Conservation (phyloP, 2,329 filamentous ascomycete genomes). For the Didymella glomerata region DNA sequence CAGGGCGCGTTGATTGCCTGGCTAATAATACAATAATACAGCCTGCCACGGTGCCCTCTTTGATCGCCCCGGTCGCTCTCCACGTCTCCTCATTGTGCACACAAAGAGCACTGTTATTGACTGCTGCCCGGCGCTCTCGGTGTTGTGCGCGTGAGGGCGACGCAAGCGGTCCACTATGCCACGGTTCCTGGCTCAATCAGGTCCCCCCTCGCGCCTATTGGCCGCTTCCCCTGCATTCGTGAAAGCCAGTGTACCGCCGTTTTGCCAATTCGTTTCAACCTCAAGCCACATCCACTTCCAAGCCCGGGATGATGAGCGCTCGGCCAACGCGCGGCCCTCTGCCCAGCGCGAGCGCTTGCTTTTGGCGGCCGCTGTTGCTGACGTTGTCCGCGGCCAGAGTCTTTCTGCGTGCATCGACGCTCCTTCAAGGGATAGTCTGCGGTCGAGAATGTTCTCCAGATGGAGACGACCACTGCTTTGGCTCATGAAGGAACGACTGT, state of each 20-base stretch:
- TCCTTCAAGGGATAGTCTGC: slow-evolving; percentile 11
- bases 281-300: slow-evolving; percentile 18
- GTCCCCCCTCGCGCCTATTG: slow-evolving; percentile 4
- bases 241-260: slow-evolving; percentile 5
- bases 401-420: slow-evolving; percentile 7
- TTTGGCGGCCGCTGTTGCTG: slow-evolving; percentile 17
- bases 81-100: slow-evolving; percentile 1
- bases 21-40: slow-evolving; percentile 1
- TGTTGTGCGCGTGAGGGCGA: slow-evolving; percentile 11
- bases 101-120: slow-evolving; percentile 3
- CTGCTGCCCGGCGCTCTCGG: slow-evolving; percentile 8
- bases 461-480: slow-evolving; percentile 5
- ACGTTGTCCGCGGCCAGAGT: slow-evolving; percentile 18
- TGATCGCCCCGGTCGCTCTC: neutral
- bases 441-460: slow-evolving; percentile 20
- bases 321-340: slow-evolving; percentile 23
- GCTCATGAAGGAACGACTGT: slow-evolving; percentile 7
- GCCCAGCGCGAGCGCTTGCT: slow-evolving; percentile 18
- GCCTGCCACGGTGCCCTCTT: neutral
- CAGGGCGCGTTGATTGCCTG: slow-evolving; percentile 5
- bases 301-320: slow-evolving; percentile 12
- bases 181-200: slow-evolving; percentile 10
- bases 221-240: slow-evolving; percentile 7
- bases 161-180: slow-evolving; percentile 12
- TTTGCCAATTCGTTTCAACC: slow-evolving; percentile 19